Percentiles rank a stretch among this genome's conserved stretches.
Evolutionary conservation across 768 basidiomycete species (phyloP).

Genomic region (Boletus tylopilopsis): DNA sequence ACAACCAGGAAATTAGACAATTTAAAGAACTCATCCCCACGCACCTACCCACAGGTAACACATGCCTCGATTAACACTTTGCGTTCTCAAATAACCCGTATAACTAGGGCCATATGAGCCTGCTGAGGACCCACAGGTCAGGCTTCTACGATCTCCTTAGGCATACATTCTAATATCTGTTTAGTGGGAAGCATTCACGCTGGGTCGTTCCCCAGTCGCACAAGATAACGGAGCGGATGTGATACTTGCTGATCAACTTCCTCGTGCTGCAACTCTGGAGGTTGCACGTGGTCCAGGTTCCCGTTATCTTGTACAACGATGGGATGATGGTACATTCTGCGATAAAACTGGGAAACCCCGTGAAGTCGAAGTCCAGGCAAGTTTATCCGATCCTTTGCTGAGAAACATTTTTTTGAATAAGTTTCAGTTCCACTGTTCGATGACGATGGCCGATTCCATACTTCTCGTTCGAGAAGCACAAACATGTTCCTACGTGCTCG

Average conservation of each 20-base stretch:
- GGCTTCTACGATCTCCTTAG: constrained; percentile 32
- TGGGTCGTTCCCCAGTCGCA: constrained; percentile 63
- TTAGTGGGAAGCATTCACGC: constrained; percentile 78
- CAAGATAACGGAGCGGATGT: constrained; percentile 62
- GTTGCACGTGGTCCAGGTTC: constrained; percentile 75
- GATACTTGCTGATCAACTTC: constrained; percentile 60
- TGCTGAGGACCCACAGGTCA: constrained; percentile 82
- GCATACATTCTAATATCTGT: constrained; percentile 17
- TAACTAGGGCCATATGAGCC: constrained; percentile 66
- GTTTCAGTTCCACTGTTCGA: constrained; percentile 87
- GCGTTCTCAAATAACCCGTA: constrained; percentile 20
- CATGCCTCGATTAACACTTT: constrained; percentile 17
- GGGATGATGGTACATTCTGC: constrained; percentile 89
- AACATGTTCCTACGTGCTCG: constrained; percentile 91
- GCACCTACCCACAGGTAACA: constrained; percentile 63
- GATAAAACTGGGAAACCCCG: constrained; percentile 87
- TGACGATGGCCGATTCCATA: constrained; percentile 89
- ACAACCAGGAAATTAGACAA: constrained; percentile 92
- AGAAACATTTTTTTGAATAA: constrained; percentile 1
- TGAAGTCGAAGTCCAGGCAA: constrained; percentile 93
- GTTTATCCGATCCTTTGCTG: constrained; percentile 19
- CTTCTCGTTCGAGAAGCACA: constrained; percentile 90
- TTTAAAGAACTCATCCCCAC: constrained; percentile 79
- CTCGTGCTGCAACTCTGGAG: constrained; percentile 67
- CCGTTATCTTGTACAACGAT: constrained; percentile 88